Evolutionary conservation across 2,329 filamentous ascomycete genomes (phyloP).

Genomic region (Knoxdaviesia proteae): DNA sequence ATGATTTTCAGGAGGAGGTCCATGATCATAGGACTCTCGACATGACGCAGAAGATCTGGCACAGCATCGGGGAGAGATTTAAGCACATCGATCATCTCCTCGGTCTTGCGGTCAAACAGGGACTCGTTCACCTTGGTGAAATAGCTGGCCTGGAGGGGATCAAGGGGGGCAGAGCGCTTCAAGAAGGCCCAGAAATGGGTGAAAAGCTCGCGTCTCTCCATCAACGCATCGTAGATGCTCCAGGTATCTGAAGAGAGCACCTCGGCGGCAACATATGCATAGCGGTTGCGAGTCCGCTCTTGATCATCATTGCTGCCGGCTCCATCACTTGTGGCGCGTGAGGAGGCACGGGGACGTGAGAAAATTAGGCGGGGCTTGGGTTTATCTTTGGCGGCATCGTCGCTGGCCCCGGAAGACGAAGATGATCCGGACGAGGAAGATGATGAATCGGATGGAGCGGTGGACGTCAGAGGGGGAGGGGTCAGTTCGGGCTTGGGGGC

Average conservation of each 20-base stretch:
- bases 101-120: constrained; percentile 93
- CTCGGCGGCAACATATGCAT: constrained; percentile 84
- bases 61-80: constrained; percentile 68
- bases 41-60: constrained; percentile 70
- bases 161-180: constrained; percentile 62
- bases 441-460: not conserved
- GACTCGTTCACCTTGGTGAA: constrained; percentile 98
- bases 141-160: constrained; percentile 86
- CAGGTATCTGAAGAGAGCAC: constrained; percentile 89
- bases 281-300: constrained; percentile 82
- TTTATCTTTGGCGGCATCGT: constrained; percentile 7
- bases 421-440: not conserved
- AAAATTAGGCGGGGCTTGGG: constrained; percentile 15
- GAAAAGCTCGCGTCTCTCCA: constrained; percentile 63
- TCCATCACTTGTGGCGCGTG: constrained; percentile 23
- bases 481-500: constrained; percentile 47
- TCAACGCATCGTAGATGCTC: constrained; percentile 84
- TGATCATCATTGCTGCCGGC: constrained; percentile 47
- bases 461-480: constrained; percentile 11
- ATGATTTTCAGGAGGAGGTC: constrained; percentile 93
- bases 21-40: constrained; percentile 97
- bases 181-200: constrained; percentile 83
- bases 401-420: not conserved
- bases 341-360: constrained; percentile 31
- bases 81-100: constrained; percentile 85